Evolutionary conservation across 192 early-diverging fungal genomes (phyloP), one percentile per base, ranked within the genome.

Genomic region (Coemansia reversa): DNA sequence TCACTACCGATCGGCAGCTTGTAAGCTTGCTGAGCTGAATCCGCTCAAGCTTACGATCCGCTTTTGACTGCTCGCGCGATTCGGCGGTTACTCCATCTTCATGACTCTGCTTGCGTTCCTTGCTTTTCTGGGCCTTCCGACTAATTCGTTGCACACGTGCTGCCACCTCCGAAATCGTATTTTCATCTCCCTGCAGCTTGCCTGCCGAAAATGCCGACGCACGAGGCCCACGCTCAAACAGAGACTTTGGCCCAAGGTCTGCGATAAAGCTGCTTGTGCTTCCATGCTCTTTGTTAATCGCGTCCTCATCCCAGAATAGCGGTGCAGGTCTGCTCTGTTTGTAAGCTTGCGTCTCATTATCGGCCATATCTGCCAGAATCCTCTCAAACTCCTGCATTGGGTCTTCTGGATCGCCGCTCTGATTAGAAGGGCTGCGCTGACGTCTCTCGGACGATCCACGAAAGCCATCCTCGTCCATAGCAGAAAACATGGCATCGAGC

Each of bases 301-400:
- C 53, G 5, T 29, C 55, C 11, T 74, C 63, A 22, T 67, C 52
- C 76, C 70, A 73, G 35, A 78, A 78, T 22, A 67, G 51, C 6
- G 76, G 76, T 6, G 70, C 70, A 8, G 70, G 76, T 47, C 61
- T 68, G 50, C 19, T 23, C 22, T 53, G 24, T 19, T 52, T 64
- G 49, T 67, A 75, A 39, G 67, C 72, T 30, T 69, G 20, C 1
- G 63, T 69, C 33, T 75, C 53, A 5, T 59, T 62, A 6, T 27
- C 52, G 0, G 76, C 76, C 35, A 78, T 66, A 58, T 72, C 76
- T 0, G 70, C 65, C 32, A 78, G 45, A 19, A 78, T 78, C 2
- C 67, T 66, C 70, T 78, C 76, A 68, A 78, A 78, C 58, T 72
- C 76, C 6, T 52, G 29, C 76, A 78, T 78, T 2, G 67, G 69